Base-by-base conservation (phyloP, 805 yeast genomes). In the Hanseniaspora valbyensis region DNA sequence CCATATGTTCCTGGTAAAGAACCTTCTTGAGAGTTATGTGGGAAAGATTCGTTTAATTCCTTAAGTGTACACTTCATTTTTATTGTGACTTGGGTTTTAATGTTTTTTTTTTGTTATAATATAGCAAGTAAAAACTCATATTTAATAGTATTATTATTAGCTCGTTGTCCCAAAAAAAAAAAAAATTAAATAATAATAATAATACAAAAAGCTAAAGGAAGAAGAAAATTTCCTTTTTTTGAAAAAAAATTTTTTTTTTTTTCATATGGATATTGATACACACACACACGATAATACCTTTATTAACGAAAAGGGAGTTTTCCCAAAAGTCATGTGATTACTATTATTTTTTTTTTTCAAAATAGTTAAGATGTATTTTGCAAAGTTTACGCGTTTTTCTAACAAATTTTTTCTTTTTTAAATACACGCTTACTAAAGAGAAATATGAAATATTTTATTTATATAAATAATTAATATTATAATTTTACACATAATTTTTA, bases 1-100 rank as follows among this genome's bases (percentile, higher is more conserved):
- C 96, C 95, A 25, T 95, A 87, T 66, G 78, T 81, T 4, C 96
- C 96, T 24, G 84, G 70, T 54, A 76, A 77, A 4, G 75, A 66
- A 16, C 78, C 75, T 21, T 77, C 73, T n/a, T 83, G 80, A 44
- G 78, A 72, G 16, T 62, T 67, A 62, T 83, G 89, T 26, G 94
- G 92, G 63, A 73, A 83, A n/a, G 88, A 80, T 24, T 70, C 74
- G 49, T 64, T 56, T 33, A 64, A 54, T 54, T 58, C 60, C 55
- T 62, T 52, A 53, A 64, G 65, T 21, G 54, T 28, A 21, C 50
- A 41, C 40, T 50, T 33, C 45, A 42, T 50, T 25, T 43, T 37
- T 12, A 2, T 7, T 19, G 19, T 32, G 12, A 22, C n/a, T 40
- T 18, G 12, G 19, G 8, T 19, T 37, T 21, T 21, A 12, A 10